Evolutionary conservation across 2,329 filamentous ascomycete genomes (phyloP), one percentile per base, ranked within the genome.

Genomic region (Macrophomina pseudophaseolina): DNA sequence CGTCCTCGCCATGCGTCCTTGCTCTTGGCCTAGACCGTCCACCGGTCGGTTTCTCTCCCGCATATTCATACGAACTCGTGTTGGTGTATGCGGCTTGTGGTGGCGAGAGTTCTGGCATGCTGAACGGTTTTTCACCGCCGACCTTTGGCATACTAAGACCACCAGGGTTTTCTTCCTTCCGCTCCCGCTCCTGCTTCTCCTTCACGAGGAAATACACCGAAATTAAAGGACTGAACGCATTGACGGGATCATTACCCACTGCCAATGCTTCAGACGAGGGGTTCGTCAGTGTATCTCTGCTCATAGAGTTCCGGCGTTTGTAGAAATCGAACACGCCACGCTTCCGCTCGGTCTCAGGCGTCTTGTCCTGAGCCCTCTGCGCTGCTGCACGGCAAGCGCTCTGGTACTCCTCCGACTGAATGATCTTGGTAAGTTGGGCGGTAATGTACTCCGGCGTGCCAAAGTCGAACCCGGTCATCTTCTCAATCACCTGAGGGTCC

Each of bases 381-480:
- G 88, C 88, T 44, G 88, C 87, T 12, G 90, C 80, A 65, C 88
- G 87, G n/a, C 97, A 84, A 5, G 93, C 93, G 67, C 90, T 88
- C 73, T 97, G 93, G 72, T 99, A 99, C 48, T 98, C 94, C 6
- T 97, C 93, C 0, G 94, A 97, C 73, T 96, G 91, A 68, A 99
- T 87, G n/a, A 94, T 87, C 69, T 91, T 91, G 9, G 89, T 91
- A 51, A 99, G 85, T 75, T 97, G 92, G 2, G 87, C 82, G 66
- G 87, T 90, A 74, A 99, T 97, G 66, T 88, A 87, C 64, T 97
- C 93, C 1, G 93, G 86, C 0, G 92, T 86, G 0, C 95, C 95
- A 81, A 98, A 99, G 78, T 98, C 97, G 78, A 99, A 99, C 2
- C 95, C 95, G 30, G 93, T 96, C 95, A 99, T 99, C 72, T 92